A percentile compares a stretch with the other conserved stretches of the same genome.
Evolutionary conservation across 148 eudicot genomes (phyloP).

Genomic region (Camellia lanceoleosa): DNA sequence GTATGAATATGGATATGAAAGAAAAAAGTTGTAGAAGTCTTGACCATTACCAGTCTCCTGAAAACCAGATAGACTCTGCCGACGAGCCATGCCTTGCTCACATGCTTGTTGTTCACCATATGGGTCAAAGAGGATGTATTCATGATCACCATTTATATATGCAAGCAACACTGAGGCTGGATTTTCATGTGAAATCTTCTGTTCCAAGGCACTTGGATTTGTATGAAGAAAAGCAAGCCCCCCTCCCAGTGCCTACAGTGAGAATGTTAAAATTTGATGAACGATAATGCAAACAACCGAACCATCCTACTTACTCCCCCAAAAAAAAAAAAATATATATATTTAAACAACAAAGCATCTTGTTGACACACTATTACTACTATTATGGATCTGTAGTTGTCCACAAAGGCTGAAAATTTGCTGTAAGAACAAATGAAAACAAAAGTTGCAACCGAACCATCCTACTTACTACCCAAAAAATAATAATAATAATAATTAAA

Average conservation of each 20-base stretch:
- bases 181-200: slow-evolving; percentile 34
- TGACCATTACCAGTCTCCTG: slow-evolving; percentile 56
- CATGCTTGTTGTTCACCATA: slow-evolving; percentile 38
- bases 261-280: slow-evolving; percentile 11
- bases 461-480: too few relatives aligned
- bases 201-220: slow-evolving; percentile 33
- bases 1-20: slow-evolving; percentile 1
- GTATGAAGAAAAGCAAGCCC: slow-evolving; percentile 56
- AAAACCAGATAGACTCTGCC: slow-evolving; percentile 20
- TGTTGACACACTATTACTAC: neutral
- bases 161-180: slow-evolving; percentile 43
- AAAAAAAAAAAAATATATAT: too few relatives aligned
- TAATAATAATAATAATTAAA: too few relatives aligned
- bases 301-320: too few relatives aligned
- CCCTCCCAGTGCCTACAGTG: slow-evolving; percentile 66
- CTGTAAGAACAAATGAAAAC: too few relatives aligned
- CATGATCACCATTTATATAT: slow-evolving; percentile 59
- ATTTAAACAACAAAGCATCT: neutral
- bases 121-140: slow-evolving; percentile 76
- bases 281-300: neutral
- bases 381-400: neutral
- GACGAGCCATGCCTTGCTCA: slow-evolving; percentile 27
- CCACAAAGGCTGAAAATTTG: neutral
- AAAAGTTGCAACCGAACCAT: too few relatives aligned
- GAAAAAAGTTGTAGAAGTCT: neutral